A percentile compares a stretch with the other conserved stretches of the same genome.
phyloP scores from a whole-genome alignment of 2,329 filamentous ascomycete genomes.

The Rhynchosporium agropyri region DNA sequence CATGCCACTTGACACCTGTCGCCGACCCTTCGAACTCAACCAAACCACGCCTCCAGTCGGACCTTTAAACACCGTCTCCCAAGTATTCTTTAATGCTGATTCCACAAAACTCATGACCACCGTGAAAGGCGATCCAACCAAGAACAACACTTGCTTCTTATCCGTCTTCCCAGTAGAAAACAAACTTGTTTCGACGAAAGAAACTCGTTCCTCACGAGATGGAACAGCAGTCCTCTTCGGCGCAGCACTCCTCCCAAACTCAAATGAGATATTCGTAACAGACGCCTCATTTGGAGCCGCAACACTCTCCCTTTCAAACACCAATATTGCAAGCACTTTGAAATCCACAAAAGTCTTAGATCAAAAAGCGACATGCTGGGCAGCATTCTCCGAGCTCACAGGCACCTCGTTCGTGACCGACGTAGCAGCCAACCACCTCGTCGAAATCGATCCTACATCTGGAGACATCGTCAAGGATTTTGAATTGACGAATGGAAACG shows the following conservation, averaged over 20 bases:
- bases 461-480: constrained; percentile 50
- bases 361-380: constrained; percentile 64
- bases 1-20: constrained; percentile 46
- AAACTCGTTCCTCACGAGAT: constrained; percentile 48
- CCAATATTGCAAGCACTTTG: background rate
- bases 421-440: constrained; percentile 52
- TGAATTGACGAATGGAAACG: constrained; percentile 50
- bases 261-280: constrained; percentile 51
- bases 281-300: constrained; percentile 61
- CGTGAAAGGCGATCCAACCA: constrained; percentile 60
- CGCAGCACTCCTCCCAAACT: constrained; percentile 49
- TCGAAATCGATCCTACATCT: constrained; percentile 57
- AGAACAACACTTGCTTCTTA: constrained; percentile 60
- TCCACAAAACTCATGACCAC: constrained; percentile 55
- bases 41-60: constrained; percentile 62
- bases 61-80: constrained; percentile 61
- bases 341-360: constrained; percentile 49
- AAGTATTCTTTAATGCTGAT: constrained; percentile 61
- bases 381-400: constrained; percentile 51
- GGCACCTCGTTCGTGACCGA: constrained; percentile 62
- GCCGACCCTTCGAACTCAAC: constrained; percentile 52
- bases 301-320: constrained; percentile 49
- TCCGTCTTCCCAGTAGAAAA: constrained; percentile 51
- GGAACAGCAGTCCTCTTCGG: constrained; percentile 64
- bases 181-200: constrained; percentile 34